phyloP scores from a whole-genome alignment of 164 flowering plant genomes.

The Piper betle region DNA sequence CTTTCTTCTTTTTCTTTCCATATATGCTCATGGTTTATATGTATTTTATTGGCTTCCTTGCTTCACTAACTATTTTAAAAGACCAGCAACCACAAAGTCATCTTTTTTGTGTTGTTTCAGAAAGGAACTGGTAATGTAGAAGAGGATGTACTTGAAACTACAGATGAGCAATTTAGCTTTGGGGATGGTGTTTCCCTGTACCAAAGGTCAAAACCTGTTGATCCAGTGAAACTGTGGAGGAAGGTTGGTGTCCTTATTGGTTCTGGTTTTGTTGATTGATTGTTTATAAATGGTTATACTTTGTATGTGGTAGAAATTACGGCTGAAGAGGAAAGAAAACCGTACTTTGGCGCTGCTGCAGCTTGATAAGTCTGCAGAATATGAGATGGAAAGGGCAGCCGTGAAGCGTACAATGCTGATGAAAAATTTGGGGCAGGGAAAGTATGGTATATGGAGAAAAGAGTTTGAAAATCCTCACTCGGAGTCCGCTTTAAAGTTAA shows the following conservation, averaged over 20 bases:
- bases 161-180: slow-evolving; percentile 15
- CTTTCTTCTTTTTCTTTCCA: not conserved
- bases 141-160: slow-evolving; percentile 11
- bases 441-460: slow-evolving; percentile 84
- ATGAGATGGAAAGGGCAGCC: slow-evolving; percentile 41
- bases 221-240: slow-evolving; percentile 60
- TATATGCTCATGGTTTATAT: not conserved
- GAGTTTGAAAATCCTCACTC: slow-evolving; percentile 61
- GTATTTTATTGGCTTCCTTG: not conserved
- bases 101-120: slow-evolving; percentile 4
- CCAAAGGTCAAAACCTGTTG: slow-evolving; percentile 14
- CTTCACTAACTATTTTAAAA: too few species aligned
- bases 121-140: slow-evolving; percentile 9
- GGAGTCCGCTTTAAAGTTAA: slow-evolving; percentile 41
- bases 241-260: slow-evolving; percentile 28
- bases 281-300: slow-evolving; percentile 2
- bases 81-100: too few species aligned
- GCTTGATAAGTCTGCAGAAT: slow-evolving; percentile 39
- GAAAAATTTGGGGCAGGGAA: slow-evolving; percentile 43
- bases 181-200: slow-evolving; percentile 15
- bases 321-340: slow-evolving; percentile 41
- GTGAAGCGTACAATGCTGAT: slow-evolving; percentile 38
- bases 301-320: slow-evolving; percentile 31
- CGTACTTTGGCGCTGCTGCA: slow-evolving; percentile 39
- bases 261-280: slow-evolving; percentile 6